A percentile compares a stretch with the other conserved stretches of the same genome.
These are phyloP conservation scores for Peniophora sp. DNA, from an alignment of 1,284 basidiomycete species.

Conservation along the genomic window DNA sequence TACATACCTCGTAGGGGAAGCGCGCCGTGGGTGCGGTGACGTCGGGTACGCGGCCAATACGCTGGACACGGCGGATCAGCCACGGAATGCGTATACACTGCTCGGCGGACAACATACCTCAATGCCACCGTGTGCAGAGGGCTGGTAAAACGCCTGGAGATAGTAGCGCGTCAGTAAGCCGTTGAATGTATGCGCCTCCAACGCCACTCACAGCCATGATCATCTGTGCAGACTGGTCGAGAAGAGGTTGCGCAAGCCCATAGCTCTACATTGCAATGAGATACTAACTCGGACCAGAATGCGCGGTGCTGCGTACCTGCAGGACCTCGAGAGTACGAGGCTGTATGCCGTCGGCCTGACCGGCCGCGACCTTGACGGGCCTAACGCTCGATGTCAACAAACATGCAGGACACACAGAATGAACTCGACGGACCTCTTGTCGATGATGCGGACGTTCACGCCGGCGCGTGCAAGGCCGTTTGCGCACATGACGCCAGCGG, in stretches of 20 bases:
- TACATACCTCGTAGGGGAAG: conserved; percentile 54
- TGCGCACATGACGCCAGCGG: conserved; percentile 55
- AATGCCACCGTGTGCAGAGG: conserved; percentile 50
- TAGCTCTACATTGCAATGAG: conserved; percentile 43
- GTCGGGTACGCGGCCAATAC: conserved; percentile 52
- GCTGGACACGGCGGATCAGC: conserved; percentile 24
- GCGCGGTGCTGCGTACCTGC: conserved; percentile 33
- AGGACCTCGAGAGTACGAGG: conserved; percentile 73
- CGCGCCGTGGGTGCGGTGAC: conserved; percentile 50
- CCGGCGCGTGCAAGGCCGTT: conserved; percentile 56
- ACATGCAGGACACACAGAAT: not conserved
- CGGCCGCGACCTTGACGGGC: conserved; percentile 48
- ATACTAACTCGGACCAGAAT: not conserved
- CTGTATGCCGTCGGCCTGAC: conserved; percentile 77
- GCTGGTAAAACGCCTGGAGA: conserved; percentile 67
- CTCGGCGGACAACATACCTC: conserved; percentile 31
- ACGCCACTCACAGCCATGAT: conserved; percentile 48
- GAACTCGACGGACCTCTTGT: conserved; percentile 42
- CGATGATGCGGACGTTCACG: conserved; percentile 55
- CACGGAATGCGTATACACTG: not conserved
- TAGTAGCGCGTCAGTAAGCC: not conserved
- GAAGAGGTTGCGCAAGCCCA: conserved; percentile 56
- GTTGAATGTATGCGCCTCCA: not conserved
- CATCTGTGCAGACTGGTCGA: conserved; percentile 62
- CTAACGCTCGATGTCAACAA: conserved; percentile 23